Evolutionary conservation across 2,329 filamentous ascomycete species (phyloP), one percentile per base, ranked within the genome.

Genomic region (Epichloe gansuensis): DNA sequence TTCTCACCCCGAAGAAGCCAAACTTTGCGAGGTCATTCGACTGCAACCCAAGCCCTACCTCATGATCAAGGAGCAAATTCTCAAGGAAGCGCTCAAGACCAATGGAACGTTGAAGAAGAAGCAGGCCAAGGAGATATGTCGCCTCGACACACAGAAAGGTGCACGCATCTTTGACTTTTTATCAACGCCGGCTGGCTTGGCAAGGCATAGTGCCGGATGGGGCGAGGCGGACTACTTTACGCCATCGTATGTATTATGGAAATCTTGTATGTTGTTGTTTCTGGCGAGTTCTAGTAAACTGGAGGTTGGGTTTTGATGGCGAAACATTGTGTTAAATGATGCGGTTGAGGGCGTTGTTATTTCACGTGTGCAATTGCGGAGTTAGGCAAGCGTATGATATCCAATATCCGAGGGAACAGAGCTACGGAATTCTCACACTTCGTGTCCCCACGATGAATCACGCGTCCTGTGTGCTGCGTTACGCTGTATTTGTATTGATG

Each of bases 1-100:
- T 98, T 0, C 74, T 98, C 44, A 88, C 86, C 77, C 83, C 1
- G 89, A 94, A 58, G 93, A 98, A 67, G 75, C 81, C 4, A 88
- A 95, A 62, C 73, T 98, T 0, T 98, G 93, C 71, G 87, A 88
- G 60, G 78, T 86, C 42, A 78, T 95, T 13, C 81, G 90, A 43
- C 72, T 98, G 50, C 86, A 93, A 67, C 93, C 93, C 0, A 98
- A 98, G 72, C 88, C 93, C 1, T 98, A 96, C 67, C 70, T 96
- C 5, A 89, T 89, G 63, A 89, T 97, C 69, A 98, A 98, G 69
- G 90, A 96, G 66, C 83, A 87, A 56, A 75, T 97, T n/a, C 70
- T 97, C 50, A 88, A 88, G 61, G 91, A 97, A 65, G 88, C 91
- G 0, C 80, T 95, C 66, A 93, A 91, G 70, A 83, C 84, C 54